Conservation (phyloP, 495 filamentous ascomycete species). For the Podospora pseudopauciseta region DNA sequence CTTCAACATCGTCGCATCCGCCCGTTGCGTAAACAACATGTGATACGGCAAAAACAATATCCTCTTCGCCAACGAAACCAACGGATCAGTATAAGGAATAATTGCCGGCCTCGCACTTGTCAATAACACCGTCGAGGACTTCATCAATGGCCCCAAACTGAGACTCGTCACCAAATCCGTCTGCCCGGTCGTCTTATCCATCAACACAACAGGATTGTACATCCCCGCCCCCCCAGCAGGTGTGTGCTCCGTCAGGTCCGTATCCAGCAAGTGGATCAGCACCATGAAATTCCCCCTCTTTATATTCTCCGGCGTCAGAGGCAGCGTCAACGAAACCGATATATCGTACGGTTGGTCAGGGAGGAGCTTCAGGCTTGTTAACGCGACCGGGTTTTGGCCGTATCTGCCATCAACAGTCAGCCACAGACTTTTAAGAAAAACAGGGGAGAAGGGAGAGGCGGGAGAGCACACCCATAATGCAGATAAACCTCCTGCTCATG, state of each 20-base stretch:
- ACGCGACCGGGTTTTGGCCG: background rate
- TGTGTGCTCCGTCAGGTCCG: background rate
- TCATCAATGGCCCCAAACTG: background rate
- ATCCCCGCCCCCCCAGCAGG: background rate
- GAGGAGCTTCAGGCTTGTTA: background rate
- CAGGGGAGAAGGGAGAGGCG: background rate
- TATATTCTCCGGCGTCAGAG: constrained; percentile 31
- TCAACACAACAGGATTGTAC: background rate
- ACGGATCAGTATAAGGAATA: constrained; percentile 39
- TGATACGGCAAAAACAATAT: constrained; percentile 45
- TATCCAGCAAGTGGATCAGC: background rate
- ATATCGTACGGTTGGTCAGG: constrained; percentile 59
- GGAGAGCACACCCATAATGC: constrained; percentile 64
- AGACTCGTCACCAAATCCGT: background rate
- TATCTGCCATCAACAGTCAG: background rate
- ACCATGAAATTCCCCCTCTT: constrained; percentile 8
- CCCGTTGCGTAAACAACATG: constrained; percentile 52
- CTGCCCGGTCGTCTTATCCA: background rate
- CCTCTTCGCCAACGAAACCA: constrained; percentile 38
- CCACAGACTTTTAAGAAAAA: no score
- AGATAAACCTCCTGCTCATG: constrained; percentile 66
- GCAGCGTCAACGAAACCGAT: constrained; percentile 54
- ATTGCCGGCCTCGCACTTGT: constrained; percentile 27
- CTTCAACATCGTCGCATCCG: background rate
- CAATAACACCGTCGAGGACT: background rate